Evolutionary conservation across 176 grass and related monocot genomes (phyloP).

Genomic region (Tillandsia leiboldiana): DNA sequence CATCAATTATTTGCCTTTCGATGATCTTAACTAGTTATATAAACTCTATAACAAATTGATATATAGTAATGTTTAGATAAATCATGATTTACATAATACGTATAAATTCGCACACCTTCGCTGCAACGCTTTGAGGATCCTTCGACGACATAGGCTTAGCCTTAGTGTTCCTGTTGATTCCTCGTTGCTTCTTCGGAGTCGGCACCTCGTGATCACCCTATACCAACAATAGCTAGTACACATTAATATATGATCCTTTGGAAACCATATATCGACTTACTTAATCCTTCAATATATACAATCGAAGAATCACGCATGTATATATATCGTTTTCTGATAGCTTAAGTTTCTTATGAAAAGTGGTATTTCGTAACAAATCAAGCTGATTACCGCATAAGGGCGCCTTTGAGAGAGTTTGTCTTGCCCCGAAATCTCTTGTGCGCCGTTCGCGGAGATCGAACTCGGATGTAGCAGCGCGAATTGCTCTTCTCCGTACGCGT

Average conservation of each 20-base stretch:
- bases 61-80: background rate
- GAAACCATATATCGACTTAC: background rate
- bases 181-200: slow-evolving; percentile 57
- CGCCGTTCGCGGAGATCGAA: slow-evolving; percentile 20
- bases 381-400: slow-evolving; percentile 18
- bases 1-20: too few species aligned
- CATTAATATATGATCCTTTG: background rate
- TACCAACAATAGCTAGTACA: background rate
- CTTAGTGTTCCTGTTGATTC: slow-evolving; percentile 41
- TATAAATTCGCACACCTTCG: slow-evolving; percentile 40
- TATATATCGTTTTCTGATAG: background rate
- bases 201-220: slow-evolving; percentile 25
- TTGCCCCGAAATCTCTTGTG: slow-evolving; percentile 23
- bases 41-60: background rate
- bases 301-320: background rate
- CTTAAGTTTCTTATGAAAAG: too few species aligned
- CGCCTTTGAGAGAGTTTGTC: slow-evolving; percentile 37
- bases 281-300: background rate
- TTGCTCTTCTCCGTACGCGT: slow-evolving; percentile 17
- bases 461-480: slow-evolving; percentile 31
- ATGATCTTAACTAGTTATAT: too few species aligned
- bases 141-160: slow-evolving; percentile 30
- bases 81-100: background rate
- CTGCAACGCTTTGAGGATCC: slow-evolving; percentile 55
- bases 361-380: background rate